A percentile compares a stretch with the other conserved stretches of the same genome.
Evolutionary conservation across 441 rosid species (phyloP).

Genomic region (Mallotus japonicus): DNA sequence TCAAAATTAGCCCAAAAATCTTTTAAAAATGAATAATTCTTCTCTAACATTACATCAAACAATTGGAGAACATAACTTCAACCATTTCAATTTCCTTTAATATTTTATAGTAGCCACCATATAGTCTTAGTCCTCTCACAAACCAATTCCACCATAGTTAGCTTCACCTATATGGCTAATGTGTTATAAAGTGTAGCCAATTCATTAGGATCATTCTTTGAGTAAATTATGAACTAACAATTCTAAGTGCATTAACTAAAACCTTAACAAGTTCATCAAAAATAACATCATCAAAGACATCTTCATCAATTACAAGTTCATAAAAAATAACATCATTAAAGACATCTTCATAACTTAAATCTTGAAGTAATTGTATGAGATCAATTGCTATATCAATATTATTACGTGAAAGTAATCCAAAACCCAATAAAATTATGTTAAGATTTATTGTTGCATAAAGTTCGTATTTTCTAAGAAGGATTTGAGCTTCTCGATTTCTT

Average conservation of each 20-base stretch:
- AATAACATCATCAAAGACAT: too few relatives aligned
- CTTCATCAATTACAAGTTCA: too few relatives aligned
- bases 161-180: conserved; percentile 87
- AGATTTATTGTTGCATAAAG: conserved; percentile 78
- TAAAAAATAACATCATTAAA: conserved; percentile 87
- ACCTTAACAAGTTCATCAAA: conserved; percentile 78
- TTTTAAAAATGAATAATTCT: too few relatives aligned
- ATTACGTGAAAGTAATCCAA: conserved; percentile 76
- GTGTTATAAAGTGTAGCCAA: conserved; percentile 73
- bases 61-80: too few relatives aligned
- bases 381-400: conserved; percentile 87
- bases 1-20: too few relatives aligned
- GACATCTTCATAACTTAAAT: conserved; percentile 87
- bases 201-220: conserved; percentile 79
- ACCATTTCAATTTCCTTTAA: conserved; percentile 33
- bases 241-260: conserved; percentile 71
- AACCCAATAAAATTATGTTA: conserved; percentile 67
- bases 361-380: conserved; percentile 84
- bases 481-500: conserved; percentile 85
- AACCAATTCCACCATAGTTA: conserved; percentile 75
- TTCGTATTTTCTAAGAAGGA: conserved; percentile 93
- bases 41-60: too few relatives aligned
- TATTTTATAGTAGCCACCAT: conserved; percentile 77
- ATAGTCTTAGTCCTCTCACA: conserved; percentile 85
- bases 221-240: conserved; percentile 86